Base-by-base conservation (phyloP, 257 asterid genomes). In the Capsicum baccatum region DNA sequence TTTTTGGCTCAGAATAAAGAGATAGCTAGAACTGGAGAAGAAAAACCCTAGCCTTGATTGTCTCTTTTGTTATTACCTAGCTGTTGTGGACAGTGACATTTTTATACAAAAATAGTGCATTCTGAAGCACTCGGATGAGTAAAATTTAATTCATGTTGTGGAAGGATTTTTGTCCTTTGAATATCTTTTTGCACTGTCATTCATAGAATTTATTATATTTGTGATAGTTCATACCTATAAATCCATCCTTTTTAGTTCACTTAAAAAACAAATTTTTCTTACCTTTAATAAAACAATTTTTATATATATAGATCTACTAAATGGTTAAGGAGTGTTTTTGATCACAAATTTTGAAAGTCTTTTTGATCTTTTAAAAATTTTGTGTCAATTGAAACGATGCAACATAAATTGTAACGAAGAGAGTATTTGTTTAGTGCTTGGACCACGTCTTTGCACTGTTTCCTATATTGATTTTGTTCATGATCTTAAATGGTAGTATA, bases 401-500 rank as follows among this genome's bases (percentile, higher is more conserved):
- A 5, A 44, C 1, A 44, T 44, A 44, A 44, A 44, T 44, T 44
- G 48, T 0, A 6, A 44, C 48, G 6, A 44, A 44, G 48, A 0
- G 48, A 44, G 48, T 44, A 44, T 44, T 5, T 13, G 78, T 86
- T 84, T 88, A 21, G 39, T 42, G 62, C 64, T 66, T 85, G 85
- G 88, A 88, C 86, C 90, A 91, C 80, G 63, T 48, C 87, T 15
- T 33, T 54, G 66, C 93, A 86, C 91, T 87, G 63, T 6, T 85
- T 88, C 86, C 94, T 84, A 86, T 89, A 88, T 86, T 79, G 93
- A 90, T 89, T 79, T 60, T 78, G 92, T 85, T 37, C 73, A 37
- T 42, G 6, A 84, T 83, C 83, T 78, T 86, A 85, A 83, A 85
- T 87, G 82, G 83, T 35, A 63, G 84, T 35, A 63, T 86, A 59